These are phyloP conservation scores for Candida ovalis DNA, from an alignment of 805 yeast genomes.

Conservation along the genomic window DNA sequence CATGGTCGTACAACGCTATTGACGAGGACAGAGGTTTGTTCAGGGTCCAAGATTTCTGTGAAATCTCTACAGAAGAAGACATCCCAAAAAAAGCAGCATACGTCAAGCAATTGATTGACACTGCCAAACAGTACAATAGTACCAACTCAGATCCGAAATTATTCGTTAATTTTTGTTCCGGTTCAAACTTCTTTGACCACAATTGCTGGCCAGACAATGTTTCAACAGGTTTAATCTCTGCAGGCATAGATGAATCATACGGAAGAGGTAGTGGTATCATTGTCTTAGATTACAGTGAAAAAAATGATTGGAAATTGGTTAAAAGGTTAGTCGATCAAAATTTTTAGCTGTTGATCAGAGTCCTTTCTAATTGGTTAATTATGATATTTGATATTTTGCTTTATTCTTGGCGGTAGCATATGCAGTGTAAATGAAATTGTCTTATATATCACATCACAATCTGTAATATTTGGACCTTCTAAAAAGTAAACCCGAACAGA, in stretches of 20 bases:
- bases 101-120: conserved; percentile 51
- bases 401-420: too few relatives aligned
- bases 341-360: too few relatives aligned
- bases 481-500: too few relatives aligned
- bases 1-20: conserved; percentile 64
- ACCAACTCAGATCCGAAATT: conserved; percentile 49
- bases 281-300: conserved; percentile 64
- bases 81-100: conserved; percentile 53
- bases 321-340: conserved; percentile 50
- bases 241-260: conserved; percentile 44
- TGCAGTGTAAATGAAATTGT: too few relatives aligned
- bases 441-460: too few relatives aligned
- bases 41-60: conserved; percentile 74
- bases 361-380: too few relatives aligned
- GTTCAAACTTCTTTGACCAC: conserved; percentile 65
- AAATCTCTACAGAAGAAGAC: conserved; percentile 48
- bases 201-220: conserved; percentile 73
- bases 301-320: conserved; percentile 55
- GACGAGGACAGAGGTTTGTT: conserved; percentile 60
- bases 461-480: too few relatives aligned
- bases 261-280: conserved; percentile 59
- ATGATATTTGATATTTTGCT: background rate
- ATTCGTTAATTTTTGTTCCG: conserved; percentile 70
- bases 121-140: conserved; percentile 47
- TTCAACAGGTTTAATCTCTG: conserved; percentile 45